Conservation (phyloP, 371 early-diverging fungal species). For the Chytridiales sp. region DNA sequence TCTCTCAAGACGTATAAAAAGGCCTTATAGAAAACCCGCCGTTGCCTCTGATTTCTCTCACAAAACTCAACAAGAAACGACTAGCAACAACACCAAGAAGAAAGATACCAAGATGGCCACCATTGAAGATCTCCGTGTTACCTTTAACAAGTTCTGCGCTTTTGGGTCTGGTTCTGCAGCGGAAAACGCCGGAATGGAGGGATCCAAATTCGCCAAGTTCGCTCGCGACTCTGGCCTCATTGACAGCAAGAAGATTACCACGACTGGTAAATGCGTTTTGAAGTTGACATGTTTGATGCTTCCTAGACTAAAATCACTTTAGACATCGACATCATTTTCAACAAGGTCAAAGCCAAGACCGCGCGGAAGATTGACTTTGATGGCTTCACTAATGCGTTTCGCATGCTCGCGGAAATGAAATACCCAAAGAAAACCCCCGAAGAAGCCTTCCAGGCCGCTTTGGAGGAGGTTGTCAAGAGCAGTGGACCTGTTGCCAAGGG, state of each 20-base stretch:
- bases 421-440: constrained; percentile 26
- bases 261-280: constrained; percentile 30
- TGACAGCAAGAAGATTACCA: constrained; percentile 42
- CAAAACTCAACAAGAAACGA: too few relatives aligned
- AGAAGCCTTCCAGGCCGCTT: constrained; percentile 29
- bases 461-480: constrained; percentile 28
- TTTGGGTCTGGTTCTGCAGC: constrained; percentile 42
- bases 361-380: constrained; percentile 40
- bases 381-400: constrained; percentile 32
- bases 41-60: too few relatives aligned
- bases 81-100: too few relatives aligned
- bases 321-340: constrained; percentile 50
- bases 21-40: too few relatives aligned
- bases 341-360: constrained; percentile 49
- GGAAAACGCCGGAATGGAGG: too few relatives aligned
- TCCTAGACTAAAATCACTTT: too few relatives aligned
- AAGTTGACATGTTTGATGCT: too few relatives aligned
- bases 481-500: constrained; percentile 30
- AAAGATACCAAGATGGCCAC: constrained; percentile 36
- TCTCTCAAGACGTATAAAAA: too few relatives aligned
- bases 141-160: constrained; percentile 39
- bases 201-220: constrained; percentile 51
- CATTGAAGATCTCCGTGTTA: constrained; percentile 32
- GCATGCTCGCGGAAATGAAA: constrained; percentile 38
- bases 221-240: constrained; percentile 44